These are phyloP conservation scores for Schizochytrium sp. DNA, from an alignment of 108 stramenopile species.

Conservation along the genomic window DNA sequence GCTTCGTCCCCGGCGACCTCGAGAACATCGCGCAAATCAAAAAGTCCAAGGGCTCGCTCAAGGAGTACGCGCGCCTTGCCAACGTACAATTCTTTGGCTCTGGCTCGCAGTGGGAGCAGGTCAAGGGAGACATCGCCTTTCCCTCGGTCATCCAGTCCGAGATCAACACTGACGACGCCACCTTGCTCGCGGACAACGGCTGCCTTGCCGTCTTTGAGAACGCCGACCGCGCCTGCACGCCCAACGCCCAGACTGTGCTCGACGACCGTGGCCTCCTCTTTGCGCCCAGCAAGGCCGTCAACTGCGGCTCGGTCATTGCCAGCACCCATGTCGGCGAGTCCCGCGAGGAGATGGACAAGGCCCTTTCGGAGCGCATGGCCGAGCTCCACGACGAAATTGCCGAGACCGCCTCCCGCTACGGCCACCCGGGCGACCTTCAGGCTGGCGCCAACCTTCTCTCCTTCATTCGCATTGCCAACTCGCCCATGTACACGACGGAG, in stretches of 20 bases:
- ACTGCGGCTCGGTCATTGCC: not conserved
- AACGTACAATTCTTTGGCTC: not conserved
- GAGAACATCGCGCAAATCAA: conserved; percentile 47
- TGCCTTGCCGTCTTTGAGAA: conserved; percentile 40
- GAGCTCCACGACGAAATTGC: not conserved
- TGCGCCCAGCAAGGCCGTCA: not conserved
- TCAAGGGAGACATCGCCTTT: conserved; percentile 43
- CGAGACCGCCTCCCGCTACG: not conserved
- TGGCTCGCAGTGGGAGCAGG: conserved; percentile 16
- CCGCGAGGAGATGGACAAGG: conserved; percentile 3
- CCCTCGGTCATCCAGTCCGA: conserved; percentile 41
- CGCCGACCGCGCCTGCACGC: conserved; percentile 20
- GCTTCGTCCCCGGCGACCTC: conserved; percentile 41
- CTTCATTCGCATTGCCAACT: conserved; percentile 16
- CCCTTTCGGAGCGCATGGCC: not conserved
- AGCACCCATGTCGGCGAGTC: not conserved
- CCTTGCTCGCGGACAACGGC: conserved; percentile 41
- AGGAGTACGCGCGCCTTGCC: not conserved
- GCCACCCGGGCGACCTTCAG: not conserved
- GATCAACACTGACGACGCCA: conserved; percentile 33
- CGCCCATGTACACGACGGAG: conserved; percentile 10
- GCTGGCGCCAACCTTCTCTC: not conserved
- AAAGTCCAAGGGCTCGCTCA: conserved; percentile 39
- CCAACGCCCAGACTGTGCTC: not conserved
- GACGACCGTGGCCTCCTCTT: not conserved